Evolutionary conservation across 805 yeast genomes (phyloP).

Genomic region (Phaffomyces thermotolerans): DNA sequence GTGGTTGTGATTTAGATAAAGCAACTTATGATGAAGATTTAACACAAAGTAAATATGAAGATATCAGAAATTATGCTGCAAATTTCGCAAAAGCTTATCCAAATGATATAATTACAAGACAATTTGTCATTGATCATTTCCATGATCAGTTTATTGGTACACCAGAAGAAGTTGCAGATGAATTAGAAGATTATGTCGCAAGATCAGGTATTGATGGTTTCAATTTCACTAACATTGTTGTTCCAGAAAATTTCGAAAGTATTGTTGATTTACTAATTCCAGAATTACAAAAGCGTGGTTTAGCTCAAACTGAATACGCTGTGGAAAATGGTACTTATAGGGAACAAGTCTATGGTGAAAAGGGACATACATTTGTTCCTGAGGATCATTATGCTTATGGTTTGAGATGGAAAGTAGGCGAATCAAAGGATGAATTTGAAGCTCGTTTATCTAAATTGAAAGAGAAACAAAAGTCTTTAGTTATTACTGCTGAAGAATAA

Average conservation of each 20-base stretch:
- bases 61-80: constrained; percentile 15
- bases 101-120: constrained; percentile 1
- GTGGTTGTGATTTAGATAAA: constrained; percentile 32
- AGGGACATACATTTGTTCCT: constrained; percentile 9
- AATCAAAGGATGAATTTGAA: constrained; percentile 8
- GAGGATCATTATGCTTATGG: constrained; percentile 8
- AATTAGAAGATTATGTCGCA: constrained; percentile 32
- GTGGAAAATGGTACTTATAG: constrained; percentile 9
- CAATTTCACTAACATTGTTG: constrained; percentile 30
- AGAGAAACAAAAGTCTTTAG: neutral
- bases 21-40: constrained; percentile 14
- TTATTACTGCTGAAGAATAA: constrained; percentile 6
- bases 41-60: constrained; percentile 2
- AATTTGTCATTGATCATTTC: constrained; percentile 1
- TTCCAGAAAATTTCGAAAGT: constrained; percentile 33
- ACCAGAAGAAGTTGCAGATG: constrained; percentile 29
- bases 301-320: constrained; percentile 24
- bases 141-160: constrained; percentile 3
- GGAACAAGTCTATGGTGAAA: constrained; percentile 8
- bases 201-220: constrained; percentile 35
- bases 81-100: constrained; percentile 8
- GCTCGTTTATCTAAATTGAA: constrained; percentile 2
- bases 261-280: constrained; percentile 30
- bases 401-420: constrained; percentile 9
- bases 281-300: constrained; percentile 28